Evolutionary conservation across 768 basidiomycete species (phyloP).

Genomic region (Pholiota conissans): DNA sequence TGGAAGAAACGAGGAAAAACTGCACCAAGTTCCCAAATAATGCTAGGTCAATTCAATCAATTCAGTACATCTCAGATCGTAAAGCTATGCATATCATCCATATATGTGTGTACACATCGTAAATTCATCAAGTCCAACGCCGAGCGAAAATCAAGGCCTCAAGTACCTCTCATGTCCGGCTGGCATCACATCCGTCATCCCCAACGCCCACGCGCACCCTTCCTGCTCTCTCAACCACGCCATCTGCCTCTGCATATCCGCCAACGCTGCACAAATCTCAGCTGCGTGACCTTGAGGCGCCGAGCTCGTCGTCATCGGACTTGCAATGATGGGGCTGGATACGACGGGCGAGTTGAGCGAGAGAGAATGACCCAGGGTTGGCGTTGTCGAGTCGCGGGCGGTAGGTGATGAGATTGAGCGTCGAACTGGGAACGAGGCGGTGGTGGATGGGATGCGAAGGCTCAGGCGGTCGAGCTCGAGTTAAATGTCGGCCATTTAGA

Average conservation of each 20-base stretch:
- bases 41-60: too few relatives aligned
- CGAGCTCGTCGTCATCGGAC: neutral
- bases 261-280: slow-evolving; percentile 13
- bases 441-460: neutral
- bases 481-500: slow-evolving; percentile 15
- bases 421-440: too few relatives aligned
- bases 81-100: too few relatives aligned
- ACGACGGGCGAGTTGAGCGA: too few relatives aligned
- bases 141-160: slow-evolving; percentile 19
- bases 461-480: slow-evolving; percentile 3
- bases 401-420: too few relatives aligned
- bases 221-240: slow-evolving; percentile 23
- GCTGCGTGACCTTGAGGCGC: neutral
- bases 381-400: too few relatives aligned
- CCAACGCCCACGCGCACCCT: slow-evolving; percentile 22
- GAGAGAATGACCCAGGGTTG: too few relatives aligned
- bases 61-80: too few relatives aligned
- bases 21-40: too few relatives aligned
- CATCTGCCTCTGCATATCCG: slow-evolving; percentile 23
- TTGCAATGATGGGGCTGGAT: neutral
- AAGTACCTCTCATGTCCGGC: slow-evolving; percentile 20
- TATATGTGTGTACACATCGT: too few relatives aligned
- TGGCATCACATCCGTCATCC: slow-evolving; percentile 19
- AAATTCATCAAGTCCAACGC: too few relatives aligned
- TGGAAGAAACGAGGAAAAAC: too few relatives aligned